Evolutionary conservation across 2,329 filamentous ascomycete genomes (phyloP).

Genomic region (Aspergillus aculeatinus): DNA sequence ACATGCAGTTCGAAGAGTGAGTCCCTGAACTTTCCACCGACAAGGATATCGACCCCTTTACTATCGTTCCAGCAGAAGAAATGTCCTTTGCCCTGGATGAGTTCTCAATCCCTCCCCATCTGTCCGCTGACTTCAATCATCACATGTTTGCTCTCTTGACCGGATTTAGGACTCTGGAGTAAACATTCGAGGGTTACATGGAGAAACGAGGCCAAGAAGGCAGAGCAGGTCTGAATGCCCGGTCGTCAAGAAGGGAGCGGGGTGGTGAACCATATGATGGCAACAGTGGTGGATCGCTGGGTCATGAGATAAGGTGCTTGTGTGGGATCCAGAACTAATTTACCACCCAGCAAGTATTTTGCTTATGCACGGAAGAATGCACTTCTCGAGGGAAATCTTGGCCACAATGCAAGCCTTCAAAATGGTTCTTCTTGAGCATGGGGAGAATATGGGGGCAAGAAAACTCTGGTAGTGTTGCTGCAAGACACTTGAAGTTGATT

Average conservation of each 20-base stretch:
- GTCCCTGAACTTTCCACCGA: background rate
- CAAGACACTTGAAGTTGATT: background rate
- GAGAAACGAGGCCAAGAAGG: background rate
- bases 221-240: background rate
- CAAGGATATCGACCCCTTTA: background rate
- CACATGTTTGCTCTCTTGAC: slow-evolving; percentile 4
- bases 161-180: background rate
- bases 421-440: background rate
- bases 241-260: background rate
- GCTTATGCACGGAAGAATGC: background rate
- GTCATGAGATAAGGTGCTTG: slow-evolving; percentile 8
- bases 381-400: background rate
- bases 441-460: background rate
- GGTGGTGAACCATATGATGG: background rate
- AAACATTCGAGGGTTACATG: slow-evolving; percentile 4
- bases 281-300: background rate
- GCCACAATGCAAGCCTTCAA: background rate
- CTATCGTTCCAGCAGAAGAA: background rate
- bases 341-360: background rate
- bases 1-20: background rate
- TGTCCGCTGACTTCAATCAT: background rate
- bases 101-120: slow-evolving; percentile 3
- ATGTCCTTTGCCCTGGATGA: background rate
- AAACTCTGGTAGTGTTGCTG: background rate
- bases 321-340: background rate